Conservation (phyloP, 169 alveolate genomes). For the Miamiensis avidus region DNA sequence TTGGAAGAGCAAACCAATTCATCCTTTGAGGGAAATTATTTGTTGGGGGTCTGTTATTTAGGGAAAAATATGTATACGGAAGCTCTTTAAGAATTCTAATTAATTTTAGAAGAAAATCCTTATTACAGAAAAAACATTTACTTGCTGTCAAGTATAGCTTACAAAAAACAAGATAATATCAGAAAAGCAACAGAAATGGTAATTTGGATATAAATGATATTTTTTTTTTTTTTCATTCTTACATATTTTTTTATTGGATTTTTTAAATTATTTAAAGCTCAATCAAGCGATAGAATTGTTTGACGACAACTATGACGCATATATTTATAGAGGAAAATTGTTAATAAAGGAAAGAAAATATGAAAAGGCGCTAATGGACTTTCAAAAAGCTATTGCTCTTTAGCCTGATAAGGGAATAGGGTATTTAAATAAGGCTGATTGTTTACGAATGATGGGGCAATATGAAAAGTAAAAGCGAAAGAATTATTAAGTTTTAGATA, state of each 20-base stretch:
- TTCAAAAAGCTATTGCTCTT: slow-evolving; percentile 26
- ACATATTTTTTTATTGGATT: no score
- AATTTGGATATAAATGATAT: neutral
- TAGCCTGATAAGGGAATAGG: slow-evolving; percentile 45
- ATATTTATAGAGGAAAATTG: slow-evolving; percentile 48
- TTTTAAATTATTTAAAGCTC: slow-evolving; percentile 10
- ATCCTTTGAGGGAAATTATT: slow-evolving; percentile 35
- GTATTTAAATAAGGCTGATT: slow-evolving; percentile 46
- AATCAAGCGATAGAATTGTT: slow-evolving; percentile 21
- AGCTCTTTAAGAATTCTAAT: slow-evolving; percentile 32
- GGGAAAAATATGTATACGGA: slow-evolving; percentile 23
- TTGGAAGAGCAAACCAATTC: slow-evolving; percentile 21
- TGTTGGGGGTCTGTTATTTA: slow-evolving; percentile 36
- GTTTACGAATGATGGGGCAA: slow-evolving; percentile 21
- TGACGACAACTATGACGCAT: slow-evolving; percentile 44
- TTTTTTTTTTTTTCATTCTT: no score
- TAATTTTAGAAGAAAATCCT: slow-evolving; percentile 30
- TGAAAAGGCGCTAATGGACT: slow-evolving; percentile 43
- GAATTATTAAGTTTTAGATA: no score
- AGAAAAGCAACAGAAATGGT: slow-evolving; percentile 28
- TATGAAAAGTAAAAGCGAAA: slow-evolving; percentile 12
- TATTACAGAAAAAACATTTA: slow-evolving; percentile 41
- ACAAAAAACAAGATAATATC: slow-evolving; percentile 35
- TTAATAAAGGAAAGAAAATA: slow-evolving; percentile 21
- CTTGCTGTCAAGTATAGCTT: slow-evolving; percentile 32